A percentile compares a stretch with the other conserved stretches of the same genome.
phyloP scores from a whole-genome alignment of 2,329 filamentous ascomycete species.

The Polychaeton citri region DNA sequence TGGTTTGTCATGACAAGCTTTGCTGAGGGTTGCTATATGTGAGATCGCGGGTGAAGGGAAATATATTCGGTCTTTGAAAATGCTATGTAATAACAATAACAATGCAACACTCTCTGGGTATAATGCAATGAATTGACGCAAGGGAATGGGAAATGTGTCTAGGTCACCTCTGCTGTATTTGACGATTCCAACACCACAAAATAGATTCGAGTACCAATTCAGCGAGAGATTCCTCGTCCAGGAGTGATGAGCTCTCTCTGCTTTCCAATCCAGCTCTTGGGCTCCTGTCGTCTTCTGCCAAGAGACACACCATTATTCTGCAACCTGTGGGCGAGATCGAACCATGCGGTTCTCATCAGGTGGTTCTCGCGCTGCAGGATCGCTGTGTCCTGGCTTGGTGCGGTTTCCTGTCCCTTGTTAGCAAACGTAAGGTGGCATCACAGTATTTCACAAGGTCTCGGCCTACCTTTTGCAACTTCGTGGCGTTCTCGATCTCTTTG shows the following conservation, averaged over 20 bases:
- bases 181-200: not conserved
- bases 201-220: not conserved
- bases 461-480: constrained; percentile 2
- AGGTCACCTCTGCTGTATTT: no score
- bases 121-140: not conserved
- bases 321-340: constrained; percentile 63
- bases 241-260: constrained; percentile 45
- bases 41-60: no score
- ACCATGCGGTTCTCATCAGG: constrained; percentile 74
- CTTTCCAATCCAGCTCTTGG: constrained; percentile 74
- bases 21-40: no score
- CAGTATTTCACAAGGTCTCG: not conserved
- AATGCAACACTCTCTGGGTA: not conserved
- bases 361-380: constrained; percentile 66
- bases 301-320: constrained; percentile 75
- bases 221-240: constrained; percentile 2
- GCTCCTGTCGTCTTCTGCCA: constrained; percentile 59
- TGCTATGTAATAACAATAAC: no score
- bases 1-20: no score
- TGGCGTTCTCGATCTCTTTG: constrained; percentile 14
- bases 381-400: constrained; percentile 36
- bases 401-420: constrained; percentile 6
- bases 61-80: no score
- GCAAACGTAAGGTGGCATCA: no score
- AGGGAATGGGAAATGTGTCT: not conserved